Base-by-base conservation (phyloP, 164 flowering plant genomes). In the Vitis vinifera region DNA sequence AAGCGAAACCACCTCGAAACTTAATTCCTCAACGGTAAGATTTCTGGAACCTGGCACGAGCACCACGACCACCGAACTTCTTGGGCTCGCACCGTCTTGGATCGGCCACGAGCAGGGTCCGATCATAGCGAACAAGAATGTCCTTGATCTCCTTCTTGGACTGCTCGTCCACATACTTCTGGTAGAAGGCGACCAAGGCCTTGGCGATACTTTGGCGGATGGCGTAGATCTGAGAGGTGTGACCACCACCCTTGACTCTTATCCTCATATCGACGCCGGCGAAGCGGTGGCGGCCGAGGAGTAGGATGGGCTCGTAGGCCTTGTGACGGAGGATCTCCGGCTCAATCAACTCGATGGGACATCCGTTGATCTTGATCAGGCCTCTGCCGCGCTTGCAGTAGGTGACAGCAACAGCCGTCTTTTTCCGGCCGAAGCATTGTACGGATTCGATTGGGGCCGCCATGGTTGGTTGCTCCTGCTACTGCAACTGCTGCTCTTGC, bases 31-130 rank as follows among this genome's bases (percentile, higher is more conserved):
- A 80, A 82, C 85, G 85, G 79, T 82, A 80, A 50, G 83, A 80
- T 14, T 82, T 82, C 83, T 80, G 83, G 81, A 82, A 82, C 72
- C 85, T 77, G 2, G 85, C 74, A 56, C 83, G 72, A 71, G 83
- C 85, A 65, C 85, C 85, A 65, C 85, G 83, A 53, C 85, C 83
- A 65, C 85, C 85, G 27, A 80, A 80, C 70, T 79, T 82, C 85
- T 82, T 82, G 19, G 85, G 85, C 78, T 82, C 85, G 62, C 83
- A 82, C 29, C 83, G 49, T 10, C 85, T 66, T 0, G 81, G 81
- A 69, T 82, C 85, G 23, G 85, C 85, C 27, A 80, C 85, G 31
- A 80, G 83, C 4, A 82, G 74, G 19, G 83, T 79, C 9, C 85
- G 64, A 58, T 82, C 85, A 55, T 82, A 82, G 64, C 85, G 62